These are phyloP conservation scores for Macrolepiota fuliginosa DNA, from an alignment of 768 basidiomycete genomes.

Conservation along the genomic window DNA sequence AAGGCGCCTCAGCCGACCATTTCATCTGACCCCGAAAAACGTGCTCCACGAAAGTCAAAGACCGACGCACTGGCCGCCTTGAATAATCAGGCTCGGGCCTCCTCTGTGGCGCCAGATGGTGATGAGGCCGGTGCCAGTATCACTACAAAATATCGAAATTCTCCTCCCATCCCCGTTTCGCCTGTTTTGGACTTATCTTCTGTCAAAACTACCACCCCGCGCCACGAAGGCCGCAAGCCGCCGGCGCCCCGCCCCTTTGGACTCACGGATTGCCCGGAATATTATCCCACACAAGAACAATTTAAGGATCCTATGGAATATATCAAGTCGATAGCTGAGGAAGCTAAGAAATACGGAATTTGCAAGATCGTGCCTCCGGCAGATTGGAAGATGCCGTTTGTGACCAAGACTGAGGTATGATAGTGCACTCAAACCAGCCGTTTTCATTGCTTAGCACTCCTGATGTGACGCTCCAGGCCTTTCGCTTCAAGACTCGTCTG, in stretches of 20 bases:
- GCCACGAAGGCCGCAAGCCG: conserved; percentile 34
- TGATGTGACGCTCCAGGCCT: conserved; percentile 48
- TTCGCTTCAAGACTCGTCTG: conserved; percentile 94
- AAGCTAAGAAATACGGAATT: conserved; percentile 79
- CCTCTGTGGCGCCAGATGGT: conserved; percentile 54
- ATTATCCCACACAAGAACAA: conserved; percentile 85
- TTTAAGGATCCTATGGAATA: conserved; percentile 95
- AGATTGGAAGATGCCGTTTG: conserved; percentile 95
- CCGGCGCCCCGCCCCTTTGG: conserved; percentile 73
- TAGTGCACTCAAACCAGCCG: conserved; percentile 4
- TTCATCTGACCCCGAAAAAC: conserved; percentile 44
- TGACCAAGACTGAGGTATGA: conserved; percentile 89
- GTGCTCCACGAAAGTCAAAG: conserved; percentile 89
- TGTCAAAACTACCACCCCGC: conserved; percentile 65
- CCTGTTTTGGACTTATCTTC: conserved; percentile 64
- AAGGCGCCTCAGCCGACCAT: conserved; percentile 35
- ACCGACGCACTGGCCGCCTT: conserved; percentile 82
- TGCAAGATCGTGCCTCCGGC: conserved; percentile 95
- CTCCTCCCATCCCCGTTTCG: conserved; percentile 59
- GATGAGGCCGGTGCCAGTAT: conserved; percentile 45
- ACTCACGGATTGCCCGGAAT: conserved; percentile 86
- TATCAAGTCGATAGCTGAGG: conserved; percentile 74
- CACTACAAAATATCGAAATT: conserved; percentile 47
- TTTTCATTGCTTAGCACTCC: conserved; percentile 32
- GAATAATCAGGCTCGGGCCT: conserved; percentile 61